Evolutionary conservation across 208 protist genomes (phyloP).

Genomic region (Novymonas esmeraldas): DNA sequence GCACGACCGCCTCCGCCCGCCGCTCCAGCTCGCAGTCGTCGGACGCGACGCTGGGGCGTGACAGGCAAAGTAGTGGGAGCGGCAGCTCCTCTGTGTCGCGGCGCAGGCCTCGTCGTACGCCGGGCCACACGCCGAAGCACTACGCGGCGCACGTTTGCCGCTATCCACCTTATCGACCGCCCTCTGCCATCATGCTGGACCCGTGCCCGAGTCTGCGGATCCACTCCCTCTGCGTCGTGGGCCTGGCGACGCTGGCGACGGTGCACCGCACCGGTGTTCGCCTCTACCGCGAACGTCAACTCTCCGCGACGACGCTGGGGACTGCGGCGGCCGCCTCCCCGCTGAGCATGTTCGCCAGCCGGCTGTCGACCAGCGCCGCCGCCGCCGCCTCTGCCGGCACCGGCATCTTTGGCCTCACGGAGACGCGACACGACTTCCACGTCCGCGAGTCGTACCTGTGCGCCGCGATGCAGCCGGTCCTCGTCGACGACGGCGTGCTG

Average conservation of each 20-base stretch:
- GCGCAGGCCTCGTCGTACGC: not conserved
- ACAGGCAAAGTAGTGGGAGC: not conserved
- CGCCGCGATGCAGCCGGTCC: slow-evolving; percentile 14
- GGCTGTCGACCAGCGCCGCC: not conserved
- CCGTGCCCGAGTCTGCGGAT: slow-evolving; percentile 49
- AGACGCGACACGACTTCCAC: slow-evolving; percentile 39
- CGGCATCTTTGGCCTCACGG: slow-evolving; percentile 48
- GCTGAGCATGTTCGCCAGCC: not conserved
- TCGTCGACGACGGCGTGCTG: slow-evolving; percentile 10
- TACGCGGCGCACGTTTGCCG: slow-evolving; percentile 25
- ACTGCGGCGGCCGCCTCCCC: not conserved
- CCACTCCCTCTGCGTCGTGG: slow-evolving; percentile 33
- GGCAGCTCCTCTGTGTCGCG: not conserved
- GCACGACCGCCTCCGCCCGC: not conserved
- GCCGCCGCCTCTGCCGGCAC: slow-evolving; percentile 9
- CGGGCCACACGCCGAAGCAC: slow-evolving; percentile 4
- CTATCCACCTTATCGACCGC: slow-evolving; percentile 11
- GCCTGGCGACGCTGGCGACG: slow-evolving; percentile 36
- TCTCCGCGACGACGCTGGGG: not conserved
- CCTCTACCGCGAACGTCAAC: slow-evolving; percentile 33
- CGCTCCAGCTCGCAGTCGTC: not conserved
- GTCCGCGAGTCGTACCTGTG: slow-evolving; percentile 62
- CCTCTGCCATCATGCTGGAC: slow-evolving; percentile 40
- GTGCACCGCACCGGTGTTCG: slow-evolving; percentile 54
- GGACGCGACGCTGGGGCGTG: not conserved